Conservation (phyloP, 192 early-diverging fungal genomes). For the Coemansia sp. region DNA sequence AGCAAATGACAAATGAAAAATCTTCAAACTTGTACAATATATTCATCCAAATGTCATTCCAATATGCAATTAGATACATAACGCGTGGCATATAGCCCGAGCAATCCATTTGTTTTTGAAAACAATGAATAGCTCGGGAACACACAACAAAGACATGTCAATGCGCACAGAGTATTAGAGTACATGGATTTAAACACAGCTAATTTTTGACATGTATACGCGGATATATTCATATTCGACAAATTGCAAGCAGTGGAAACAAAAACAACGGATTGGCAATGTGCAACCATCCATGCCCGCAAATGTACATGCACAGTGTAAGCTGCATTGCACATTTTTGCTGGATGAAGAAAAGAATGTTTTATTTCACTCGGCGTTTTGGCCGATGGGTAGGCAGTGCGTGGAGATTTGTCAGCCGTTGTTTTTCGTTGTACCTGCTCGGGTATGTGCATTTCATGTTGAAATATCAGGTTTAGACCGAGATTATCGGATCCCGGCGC, state of each 20-base stretch:
- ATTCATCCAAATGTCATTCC: neutral
- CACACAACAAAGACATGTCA: neutral
- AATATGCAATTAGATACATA: neutral
- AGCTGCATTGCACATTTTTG: neutral
- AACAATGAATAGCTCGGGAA: neutral
- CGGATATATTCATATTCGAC: neutral
- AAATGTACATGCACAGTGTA: neutral
- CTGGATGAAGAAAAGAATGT: neutral
- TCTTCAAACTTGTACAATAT: neutral
- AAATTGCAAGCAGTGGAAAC: neutral
- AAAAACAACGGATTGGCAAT: neutral
- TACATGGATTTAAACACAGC: neutral
- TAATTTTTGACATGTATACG: neutral
- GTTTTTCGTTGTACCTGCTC: neutral
- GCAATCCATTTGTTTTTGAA: neutral
- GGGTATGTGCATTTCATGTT: neutral
- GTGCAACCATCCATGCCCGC: neutral
- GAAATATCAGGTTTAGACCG: neutral
- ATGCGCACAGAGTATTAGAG: neutral
- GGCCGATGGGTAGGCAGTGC: neutral
- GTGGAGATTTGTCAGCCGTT: neutral
- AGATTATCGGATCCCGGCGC: neutral
- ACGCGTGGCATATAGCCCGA: neutral
- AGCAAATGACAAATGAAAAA: neutral
- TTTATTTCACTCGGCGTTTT: neutral